Evolutionary conservation across 495 filamentous ascomycete genomes (phyloP).

Genomic region (Daldinia childiae): DNA sequence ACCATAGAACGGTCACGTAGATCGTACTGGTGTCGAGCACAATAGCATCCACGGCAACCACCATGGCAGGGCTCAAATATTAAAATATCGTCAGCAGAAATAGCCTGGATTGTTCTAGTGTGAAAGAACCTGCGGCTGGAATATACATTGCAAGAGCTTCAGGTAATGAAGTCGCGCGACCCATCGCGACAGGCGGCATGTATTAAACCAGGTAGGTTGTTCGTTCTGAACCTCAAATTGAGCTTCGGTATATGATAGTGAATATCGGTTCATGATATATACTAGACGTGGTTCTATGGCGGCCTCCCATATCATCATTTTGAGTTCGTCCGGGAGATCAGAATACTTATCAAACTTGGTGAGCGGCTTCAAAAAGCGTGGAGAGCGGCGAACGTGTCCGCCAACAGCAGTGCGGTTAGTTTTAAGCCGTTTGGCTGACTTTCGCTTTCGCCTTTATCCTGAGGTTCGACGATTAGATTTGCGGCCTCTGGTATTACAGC

Average conservation of each 20-base stretch:
- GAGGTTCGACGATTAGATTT: neutral
- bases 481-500: neutral
- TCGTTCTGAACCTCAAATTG: conserved; percentile 33
- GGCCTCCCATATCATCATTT: conserved; percentile 47
- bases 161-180: conserved; percentile 31
- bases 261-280: conserved; percentile 43
- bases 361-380: conserved; percentile 40
- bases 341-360: conserved; percentile 38
- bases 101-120: conserved; percentile 17
- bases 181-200: conserved; percentile 25
- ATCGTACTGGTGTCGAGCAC: conserved; percentile 44
- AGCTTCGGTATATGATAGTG: conserved; percentile 1
- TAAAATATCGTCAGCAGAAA: conserved; percentile 41
- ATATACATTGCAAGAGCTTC: conserved; percentile 19
- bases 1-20: conserved; percentile 38
- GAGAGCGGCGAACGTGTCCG: conserved; percentile 31
- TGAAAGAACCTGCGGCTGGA: neutral
- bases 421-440: neutral
- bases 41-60: conserved; percentile 44
- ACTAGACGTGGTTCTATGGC: conserved; percentile 38
- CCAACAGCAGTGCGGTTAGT: neutral
- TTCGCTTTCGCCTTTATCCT: neutral
- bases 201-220: conserved; percentile 40
- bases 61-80: conserved; percentile 46
- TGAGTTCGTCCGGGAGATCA: conserved; percentile 36